Percentiles rank a stretch among this genome's conserved stretches.
Conservation (phyloP, 306 rosid species). For the Abrus pulchellus region DNA sequence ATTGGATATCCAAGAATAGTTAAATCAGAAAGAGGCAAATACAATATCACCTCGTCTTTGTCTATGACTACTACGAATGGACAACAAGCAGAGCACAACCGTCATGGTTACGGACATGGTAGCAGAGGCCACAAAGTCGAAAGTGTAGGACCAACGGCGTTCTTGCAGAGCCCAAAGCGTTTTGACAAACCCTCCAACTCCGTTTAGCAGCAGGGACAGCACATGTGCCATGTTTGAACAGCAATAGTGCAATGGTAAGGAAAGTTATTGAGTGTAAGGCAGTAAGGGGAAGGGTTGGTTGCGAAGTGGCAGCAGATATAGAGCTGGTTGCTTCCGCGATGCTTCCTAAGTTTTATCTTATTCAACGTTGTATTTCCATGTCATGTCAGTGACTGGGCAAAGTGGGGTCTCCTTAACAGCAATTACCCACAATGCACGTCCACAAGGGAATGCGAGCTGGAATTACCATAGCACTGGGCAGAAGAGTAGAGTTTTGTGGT, state of each 20-base stretch:
- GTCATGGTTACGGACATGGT: conserved; percentile 55
- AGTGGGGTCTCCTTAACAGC: conserved; percentile 9
- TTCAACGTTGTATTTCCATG: conserved; percentile 5
- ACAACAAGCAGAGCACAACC: conserved; percentile 52
- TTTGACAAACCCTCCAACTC: conserved; percentile 53
- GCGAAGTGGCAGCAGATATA: conserved; percentile 24
- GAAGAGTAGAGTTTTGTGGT: conserved; percentile 13
- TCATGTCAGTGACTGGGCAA: not conserved
- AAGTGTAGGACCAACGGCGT: conserved; percentile 62
- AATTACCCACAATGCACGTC: not conserved
- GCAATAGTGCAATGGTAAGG: not conserved
- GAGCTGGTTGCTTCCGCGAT: conserved; percentile 61
- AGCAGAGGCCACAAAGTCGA: conserved; percentile 59
- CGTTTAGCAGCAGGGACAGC: conserved; percentile 53
- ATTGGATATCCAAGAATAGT: not conserved
- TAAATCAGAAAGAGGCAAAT: conserved; percentile 47
- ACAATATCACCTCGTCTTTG: conserved; percentile 29
- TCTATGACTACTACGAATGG: conserved; percentile 46
- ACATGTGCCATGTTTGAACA: conserved; percentile 54
- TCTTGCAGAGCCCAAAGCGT: conserved; percentile 76
- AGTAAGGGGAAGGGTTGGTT: not conserved
- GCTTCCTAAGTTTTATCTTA: conserved; percentile 45
- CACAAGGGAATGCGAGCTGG: not conserved
- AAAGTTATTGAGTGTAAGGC: not conserved
- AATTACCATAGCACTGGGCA: not conserved